phyloP scores from a whole-genome alignment of 2,329 filamentous ascomycete genomes.

The Nannizzia gypsea region DNA sequence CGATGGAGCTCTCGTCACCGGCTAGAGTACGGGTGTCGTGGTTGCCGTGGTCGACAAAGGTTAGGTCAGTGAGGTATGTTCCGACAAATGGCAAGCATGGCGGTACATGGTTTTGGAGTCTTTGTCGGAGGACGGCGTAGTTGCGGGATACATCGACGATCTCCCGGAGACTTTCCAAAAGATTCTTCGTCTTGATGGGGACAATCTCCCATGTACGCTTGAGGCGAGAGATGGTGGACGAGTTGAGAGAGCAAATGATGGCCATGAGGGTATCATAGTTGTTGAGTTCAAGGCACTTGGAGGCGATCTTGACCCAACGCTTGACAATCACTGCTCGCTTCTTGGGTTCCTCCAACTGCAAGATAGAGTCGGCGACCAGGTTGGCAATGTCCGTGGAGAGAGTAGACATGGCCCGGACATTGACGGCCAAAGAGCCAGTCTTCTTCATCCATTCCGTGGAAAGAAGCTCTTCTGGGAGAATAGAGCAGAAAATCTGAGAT shows the following conservation, averaged over 20 bases:
- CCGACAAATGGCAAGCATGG: constrained; percentile 92
- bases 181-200: constrained; percentile 68
- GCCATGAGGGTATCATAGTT: constrained; percentile 98
- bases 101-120: constrained; percentile 73
- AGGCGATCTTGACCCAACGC: constrained; percentile 93
- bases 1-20: constrained; percentile 51
- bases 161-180: constrained; percentile 65
- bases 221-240: constrained; percentile 76
- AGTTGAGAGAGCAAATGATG: constrained; percentile 87
- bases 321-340: constrained; percentile 84
- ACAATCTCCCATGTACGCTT: constrained; percentile 87
- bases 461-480: constrained; percentile 82
- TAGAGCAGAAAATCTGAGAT: constrained; percentile 80
- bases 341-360: constrained; percentile 80
- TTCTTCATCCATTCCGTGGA: constrained; percentile 93
- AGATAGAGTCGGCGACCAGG: constrained; percentile 82
- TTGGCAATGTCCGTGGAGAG: constrained; percentile 88
- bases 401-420: constrained; percentile 87
- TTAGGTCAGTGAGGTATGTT: constrained; percentile 91
- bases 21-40: constrained; percentile 68
- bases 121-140: constrained; percentile 71
- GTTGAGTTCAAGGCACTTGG: constrained; percentile 74
- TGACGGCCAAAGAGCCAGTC: constrained; percentile 62
- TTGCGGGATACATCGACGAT: constrained; percentile 86
- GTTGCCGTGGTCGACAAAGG: constrained; percentile 91